A percentile compares a stretch with the other conserved stretches of the same genome.
phyloP scores from a whole-genome alignment of 352 stramenopile species.

The Phytopythium litorale region DNA sequence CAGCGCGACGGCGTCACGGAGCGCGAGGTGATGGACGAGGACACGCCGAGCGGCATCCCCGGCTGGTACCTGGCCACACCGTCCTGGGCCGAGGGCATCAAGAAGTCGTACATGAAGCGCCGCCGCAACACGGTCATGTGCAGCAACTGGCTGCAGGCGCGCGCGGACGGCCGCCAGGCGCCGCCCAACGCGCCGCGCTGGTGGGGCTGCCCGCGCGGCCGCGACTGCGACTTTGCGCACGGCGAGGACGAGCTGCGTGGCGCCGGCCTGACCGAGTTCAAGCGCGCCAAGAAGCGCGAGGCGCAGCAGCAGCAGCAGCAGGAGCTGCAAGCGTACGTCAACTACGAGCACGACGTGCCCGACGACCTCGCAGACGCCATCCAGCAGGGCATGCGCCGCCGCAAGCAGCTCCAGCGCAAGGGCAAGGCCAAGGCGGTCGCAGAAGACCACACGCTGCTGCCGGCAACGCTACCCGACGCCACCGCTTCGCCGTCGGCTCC shows the following conservation, averaged over 20 bases:
- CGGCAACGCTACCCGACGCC: not conserved
- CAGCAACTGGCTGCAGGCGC: conserved; percentile 63
- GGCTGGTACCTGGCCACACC: conserved; percentile 82
- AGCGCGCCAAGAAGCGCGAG: conserved; percentile 63
- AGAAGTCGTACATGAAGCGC: conserved; percentile 85
- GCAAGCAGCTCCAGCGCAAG: conserved; percentile 18
- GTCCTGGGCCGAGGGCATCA: conserved; percentile 78
- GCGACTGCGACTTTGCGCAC: conserved; percentile 83
- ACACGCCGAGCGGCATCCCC: conserved; percentile 79
- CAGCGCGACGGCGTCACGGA: conserved; percentile 53
- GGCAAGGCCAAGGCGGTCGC: not conserved
- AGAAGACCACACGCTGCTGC: conserved; percentile 14
- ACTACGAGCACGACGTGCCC: conserved; percentile 64
- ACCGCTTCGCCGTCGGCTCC: conserved; percentile 17
- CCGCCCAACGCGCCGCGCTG: conserved; percentile 55
- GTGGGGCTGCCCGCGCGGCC: conserved; percentile 80
- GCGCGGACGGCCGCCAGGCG: conserved; percentile 29
- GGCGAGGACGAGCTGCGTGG: conserved; percentile 74
- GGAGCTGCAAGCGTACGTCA: conserved; percentile 60
- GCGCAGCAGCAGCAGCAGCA: conserved; percentile 55
- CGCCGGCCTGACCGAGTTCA: conserved; percentile 58
- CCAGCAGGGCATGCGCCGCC: conserved; percentile 50
- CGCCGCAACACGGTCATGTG: conserved; percentile 79
- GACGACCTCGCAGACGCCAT: conserved; percentile 70
- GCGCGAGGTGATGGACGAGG: conserved; percentile 67